Base-by-base conservation (phyloP, 2,329 filamentous ascomycete genomes). In the Pseudogymnoascus sp. region DNA sequence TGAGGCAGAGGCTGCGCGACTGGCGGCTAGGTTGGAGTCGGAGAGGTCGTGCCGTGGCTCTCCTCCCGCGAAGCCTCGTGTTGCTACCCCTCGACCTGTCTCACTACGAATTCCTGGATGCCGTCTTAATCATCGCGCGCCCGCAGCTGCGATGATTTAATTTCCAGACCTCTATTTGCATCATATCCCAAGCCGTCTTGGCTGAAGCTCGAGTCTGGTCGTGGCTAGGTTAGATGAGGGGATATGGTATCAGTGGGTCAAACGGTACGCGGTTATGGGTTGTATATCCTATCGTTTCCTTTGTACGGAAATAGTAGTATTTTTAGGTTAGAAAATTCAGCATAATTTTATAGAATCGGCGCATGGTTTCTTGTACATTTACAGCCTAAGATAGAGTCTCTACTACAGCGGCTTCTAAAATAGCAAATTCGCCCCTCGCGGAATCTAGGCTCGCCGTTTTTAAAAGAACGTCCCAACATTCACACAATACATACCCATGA, bases 391-490 rank as follows among this genome's bases (percentile, higher is more conserved):
- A n/a, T 38, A 8, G 37, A 16, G 3, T 39, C 37, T 39, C 16
- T 16, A 43, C 16, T 12, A 12, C 39, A 43, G 10, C 37, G 21
- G 16, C 11, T 45, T 61, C 59, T 29, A 61, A 31, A 12, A 61
- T 21, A 12, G 33, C 26, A 61, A 61, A 61, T 16, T 61, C 37
- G 41, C 49, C 37, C 23, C 33, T 61, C 14, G 12, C 19, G 3
- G 59, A 61, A 43, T 66, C 61, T 29, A 68, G 52, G 31, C 63
- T 67, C 12, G 59, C 45, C n/a, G 6, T 41, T 26, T 21, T 26
- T 7, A 43, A 26, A 23, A 49, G 10, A 29, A 14, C 7, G 45
- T 8, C 29, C 10, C 7, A 11, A 16, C 2, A 31, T 26, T 16
- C 21, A 14, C 21, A n/a, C 41, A 16, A 16, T 31, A 16, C 23